Base-by-base conservation (phyloP, 2,329 filamentous ascomycete species). In the Colletotrichum lini region DNA sequence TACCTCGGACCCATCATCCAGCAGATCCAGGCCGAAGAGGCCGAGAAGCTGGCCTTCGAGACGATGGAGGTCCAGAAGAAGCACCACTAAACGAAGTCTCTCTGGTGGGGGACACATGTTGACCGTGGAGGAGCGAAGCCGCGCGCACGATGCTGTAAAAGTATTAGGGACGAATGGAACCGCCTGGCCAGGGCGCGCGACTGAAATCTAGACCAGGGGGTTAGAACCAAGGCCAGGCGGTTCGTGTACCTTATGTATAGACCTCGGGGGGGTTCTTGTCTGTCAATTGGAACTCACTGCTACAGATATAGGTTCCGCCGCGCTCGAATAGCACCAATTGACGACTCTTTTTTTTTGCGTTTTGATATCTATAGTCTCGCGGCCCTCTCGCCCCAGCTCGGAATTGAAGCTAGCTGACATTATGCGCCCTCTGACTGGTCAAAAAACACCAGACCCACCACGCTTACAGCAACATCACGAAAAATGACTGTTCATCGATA, bases 1-100 rank as follows among this genome's bases (percentile, higher is more conserved):
- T 90, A 91, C 83, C 85, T 91, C 54, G 76, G 79, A 74, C 86
- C 84, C 73, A 81, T 90, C 75, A 84, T 90, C 76, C 80, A 84
- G 74, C 79, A 88, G 79, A 81, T 90, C 78, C 80, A 84, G 79
- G 82, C 83, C 73, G 84, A 85, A 78, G 75, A 82, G 73, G 84
- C 82, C 70, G 89, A 91, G 84, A 85, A 84, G 82, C 79, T 83
- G 72, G 84, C 82, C 67, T 84, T 89, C 62, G 86, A 89, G 81
- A 82, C 85, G 73, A 80, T 88, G 75, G 79, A 82, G 72, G 80
- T 88, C 63, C 78, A 86, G 79, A 86, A 85, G 84, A 85, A 82
- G 80, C 84, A 87, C 80, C 73, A 74, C 73, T 74, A 73, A 69
- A 56, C 44, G n/a, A 44, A 21, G 18, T 8, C 30, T 21, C 56